Conservation (phyloP, 495 filamentous ascomycete species). For the Physcia stellaris region DNA sequence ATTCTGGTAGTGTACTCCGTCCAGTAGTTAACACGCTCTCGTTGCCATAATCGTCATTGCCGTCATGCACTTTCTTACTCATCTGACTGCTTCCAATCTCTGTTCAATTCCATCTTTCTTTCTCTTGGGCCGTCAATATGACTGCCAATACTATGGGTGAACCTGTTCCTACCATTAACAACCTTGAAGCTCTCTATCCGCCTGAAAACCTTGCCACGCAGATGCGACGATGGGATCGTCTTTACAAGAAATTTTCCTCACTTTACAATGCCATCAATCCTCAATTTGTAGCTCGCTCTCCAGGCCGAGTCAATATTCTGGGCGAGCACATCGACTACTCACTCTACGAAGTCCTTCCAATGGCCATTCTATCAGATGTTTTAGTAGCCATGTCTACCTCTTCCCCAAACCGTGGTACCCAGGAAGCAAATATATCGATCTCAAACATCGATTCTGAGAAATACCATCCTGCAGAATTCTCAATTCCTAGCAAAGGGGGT, state of each 20-base stretch:
- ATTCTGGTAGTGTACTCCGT: no score
- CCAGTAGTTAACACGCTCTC: no score
- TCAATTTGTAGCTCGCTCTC: constrained; percentile 77
- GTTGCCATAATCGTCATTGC: no score
- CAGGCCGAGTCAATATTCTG: constrained; percentile 94
- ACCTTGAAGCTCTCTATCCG: constrained; percentile 57
- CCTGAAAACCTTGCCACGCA: constrained; percentile 42
- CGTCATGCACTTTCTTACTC: no score
- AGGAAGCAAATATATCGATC: constrained; percentile 44
- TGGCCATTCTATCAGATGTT: constrained; percentile 83
- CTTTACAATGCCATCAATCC: constrained; percentile 52
- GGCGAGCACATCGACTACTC: constrained; percentile 99
- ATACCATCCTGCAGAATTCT: constrained; percentile 66
- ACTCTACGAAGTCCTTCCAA: constrained; percentile 88
- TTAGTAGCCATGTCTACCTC: constrained; percentile 58
- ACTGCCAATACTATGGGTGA: constrained; percentile 33
- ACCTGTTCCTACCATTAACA: constrained; percentile 41
- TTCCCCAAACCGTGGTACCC: constrained; percentile 5
- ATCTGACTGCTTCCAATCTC: no score
- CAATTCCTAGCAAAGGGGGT: constrained; percentile 47
- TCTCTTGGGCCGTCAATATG: constrained; percentile 15
- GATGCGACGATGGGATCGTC: constrained; percentile 51
- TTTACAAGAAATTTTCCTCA: constrained; percentile 58
- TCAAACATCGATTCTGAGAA: constrained; percentile 65
- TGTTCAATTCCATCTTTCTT: no score